A percentile compares a stretch with the other conserved stretches of the same genome.
Conservation (phyloP, 306 rosid species). For the Begonia peltatifolia region DNA sequence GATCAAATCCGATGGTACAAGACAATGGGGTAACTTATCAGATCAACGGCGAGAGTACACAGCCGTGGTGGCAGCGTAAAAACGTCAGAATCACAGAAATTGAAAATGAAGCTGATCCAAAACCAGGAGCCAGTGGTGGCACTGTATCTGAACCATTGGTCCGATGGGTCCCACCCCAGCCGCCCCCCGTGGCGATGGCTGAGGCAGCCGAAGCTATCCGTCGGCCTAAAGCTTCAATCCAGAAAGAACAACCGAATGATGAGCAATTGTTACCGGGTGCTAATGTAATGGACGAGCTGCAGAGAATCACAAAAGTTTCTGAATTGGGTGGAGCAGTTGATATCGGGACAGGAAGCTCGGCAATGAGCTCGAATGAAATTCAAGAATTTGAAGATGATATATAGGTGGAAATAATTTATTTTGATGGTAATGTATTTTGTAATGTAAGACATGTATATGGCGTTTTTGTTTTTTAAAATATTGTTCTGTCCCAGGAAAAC, state of each 20-base stretch:
- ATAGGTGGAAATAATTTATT: too few relatives aligned
- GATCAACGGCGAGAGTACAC: conserved; percentile 29
- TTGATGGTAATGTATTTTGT: too few relatives aligned
- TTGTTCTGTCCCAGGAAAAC: too few relatives aligned
- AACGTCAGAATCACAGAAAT: conserved; percentile 52
- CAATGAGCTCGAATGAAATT: conserved; percentile 29
- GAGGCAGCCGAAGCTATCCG: conserved; percentile 88
- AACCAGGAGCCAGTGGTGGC: conserved; percentile 20
- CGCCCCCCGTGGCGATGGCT: conserved; percentile 68
- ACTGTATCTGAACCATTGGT: conserved; percentile 25
- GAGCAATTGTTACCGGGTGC: conserved; percentile 26
- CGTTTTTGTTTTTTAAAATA: too few relatives aligned
- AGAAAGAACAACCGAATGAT: conserved; percentile 33
- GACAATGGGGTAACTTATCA: conserved; percentile 21
- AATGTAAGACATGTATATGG: too few relatives aligned
- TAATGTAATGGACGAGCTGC: conserved; percentile 28
- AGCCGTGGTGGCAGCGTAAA: conserved; percentile 58
- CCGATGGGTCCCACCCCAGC: conserved; percentile 94
- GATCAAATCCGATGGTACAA: conserved; percentile 19
- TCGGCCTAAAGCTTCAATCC: conserved; percentile 46
- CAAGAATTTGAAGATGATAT: conserved; percentile 21
- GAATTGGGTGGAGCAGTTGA: conserved; percentile 43
- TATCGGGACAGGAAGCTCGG: conserved; percentile 10
- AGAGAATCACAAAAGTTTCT: conserved; percentile 21
- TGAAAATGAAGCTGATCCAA: conserved; percentile 35